These are phyloP conservation scores for Yamadazyma endophytica DNA, from an alignment of 805 yeast species.

Conservation along the genomic window DNA sequence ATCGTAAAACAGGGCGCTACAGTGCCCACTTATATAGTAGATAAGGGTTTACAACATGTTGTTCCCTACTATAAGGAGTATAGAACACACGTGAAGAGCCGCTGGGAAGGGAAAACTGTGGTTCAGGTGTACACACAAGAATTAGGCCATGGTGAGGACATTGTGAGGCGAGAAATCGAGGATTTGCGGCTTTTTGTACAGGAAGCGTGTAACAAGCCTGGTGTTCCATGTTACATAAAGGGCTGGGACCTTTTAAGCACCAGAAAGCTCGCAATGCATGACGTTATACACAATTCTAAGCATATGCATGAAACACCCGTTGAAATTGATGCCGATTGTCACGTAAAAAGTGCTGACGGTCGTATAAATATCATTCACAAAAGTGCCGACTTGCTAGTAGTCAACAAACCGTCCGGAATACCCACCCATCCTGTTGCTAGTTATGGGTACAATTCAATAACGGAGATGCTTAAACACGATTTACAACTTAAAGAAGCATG, in stretches of 20 bases:
- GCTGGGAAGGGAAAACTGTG: conserved; percentile 35
- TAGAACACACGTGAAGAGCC: conserved; percentile 30
- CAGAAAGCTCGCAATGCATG: conserved; percentile 17
- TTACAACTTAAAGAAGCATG: conserved; percentile 24
- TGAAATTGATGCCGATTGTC: conserved; percentile 13
- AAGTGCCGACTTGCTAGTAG: conserved; percentile 36
- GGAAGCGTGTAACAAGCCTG: conserved; percentile 11
- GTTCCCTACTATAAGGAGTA: conserved; percentile 28
- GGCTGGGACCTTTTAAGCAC: conserved; percentile 16
- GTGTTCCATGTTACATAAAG: conserved; percentile 11
- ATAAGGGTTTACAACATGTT: conserved; percentile 32
- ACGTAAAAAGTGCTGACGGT: conserved; percentile 7
- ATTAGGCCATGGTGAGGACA: conserved; percentile 26
- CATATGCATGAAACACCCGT: conserved; percentile 49
- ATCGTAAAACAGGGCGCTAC: no score
- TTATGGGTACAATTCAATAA: conserved; percentile 39
- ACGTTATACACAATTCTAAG: conserved; percentile 22
- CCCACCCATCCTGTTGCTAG: conserved; percentile 53
- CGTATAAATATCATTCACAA: conserved; percentile 26
- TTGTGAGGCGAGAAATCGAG: conserved; percentile 21
- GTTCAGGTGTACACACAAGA: conserved; percentile 27
- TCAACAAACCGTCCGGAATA: conserved; percentile 49
- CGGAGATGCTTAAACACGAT: conserved; percentile 37
- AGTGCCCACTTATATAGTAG: no score
- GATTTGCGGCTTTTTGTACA: conserved; percentile 21